These are phyloP conservation scores for Paramecium primaurelia DNA, from an alignment of 73 alveolate genomes.

Conservation along the genomic window DNA sequence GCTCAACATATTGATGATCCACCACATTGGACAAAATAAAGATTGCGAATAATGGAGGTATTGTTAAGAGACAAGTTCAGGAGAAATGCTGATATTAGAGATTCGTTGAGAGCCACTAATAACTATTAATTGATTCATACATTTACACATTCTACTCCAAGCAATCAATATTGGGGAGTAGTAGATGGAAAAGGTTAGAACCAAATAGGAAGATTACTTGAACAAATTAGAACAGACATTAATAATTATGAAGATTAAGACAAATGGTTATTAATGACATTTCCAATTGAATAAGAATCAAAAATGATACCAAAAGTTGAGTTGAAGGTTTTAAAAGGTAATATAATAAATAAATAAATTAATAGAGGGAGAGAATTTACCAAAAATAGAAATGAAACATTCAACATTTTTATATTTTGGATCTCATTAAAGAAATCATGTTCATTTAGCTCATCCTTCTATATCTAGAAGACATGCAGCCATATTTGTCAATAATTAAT, in stretches of 20 bases:
- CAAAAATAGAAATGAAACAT: conserved; percentile 64
- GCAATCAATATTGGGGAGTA: conserved; percentile 77
- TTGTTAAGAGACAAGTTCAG: conserved; percentile 77
- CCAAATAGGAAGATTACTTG: conserved; percentile 71
- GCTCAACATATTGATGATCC: conserved; percentile 74
- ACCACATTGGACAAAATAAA: conserved; percentile 62
- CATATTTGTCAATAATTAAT: conserved; percentile 61
- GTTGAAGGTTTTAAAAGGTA: conserved; percentile 44
- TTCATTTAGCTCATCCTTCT: conserved; percentile 74
- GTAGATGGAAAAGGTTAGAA: conserved; percentile 76
- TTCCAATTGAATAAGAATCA: conserved; percentile 68
- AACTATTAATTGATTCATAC: conserved; percentile 50
- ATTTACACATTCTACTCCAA: conserved; percentile 51
- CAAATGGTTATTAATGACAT: conserved; percentile 68
- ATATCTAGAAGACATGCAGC: conserved; percentile 81
- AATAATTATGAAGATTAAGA: conserved; percentile 66
- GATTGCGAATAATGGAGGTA: conserved; percentile 72
- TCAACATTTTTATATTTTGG: conserved; percentile 71
- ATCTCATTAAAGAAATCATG: conserved; percentile 68
- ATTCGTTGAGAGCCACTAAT: conserved; percentile 68
- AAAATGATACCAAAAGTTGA: conserved; percentile 68
- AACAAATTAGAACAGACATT: conserved; percentile 66
- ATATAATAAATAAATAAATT: not conserved
- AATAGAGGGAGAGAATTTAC: conserved; percentile 66
- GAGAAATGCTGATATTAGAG: conserved; percentile 72